phyloP scores from a whole-genome alignment of 1,284 basidiomycete species.

The Veloporphyrellus conicus region DNA sequence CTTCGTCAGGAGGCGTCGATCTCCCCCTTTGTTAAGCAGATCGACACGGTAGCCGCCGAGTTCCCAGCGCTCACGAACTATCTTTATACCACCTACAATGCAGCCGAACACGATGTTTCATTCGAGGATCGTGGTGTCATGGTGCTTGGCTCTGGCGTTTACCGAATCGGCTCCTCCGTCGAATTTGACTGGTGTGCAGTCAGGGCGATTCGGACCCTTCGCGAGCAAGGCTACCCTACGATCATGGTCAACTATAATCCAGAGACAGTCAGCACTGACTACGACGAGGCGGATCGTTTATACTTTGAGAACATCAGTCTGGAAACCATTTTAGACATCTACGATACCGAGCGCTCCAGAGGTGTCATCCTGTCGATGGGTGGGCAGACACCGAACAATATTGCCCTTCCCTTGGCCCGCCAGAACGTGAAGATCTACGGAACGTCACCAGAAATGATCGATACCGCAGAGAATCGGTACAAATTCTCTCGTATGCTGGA shows the following conservation, averaged over 20 bases:
- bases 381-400: conserved; percentile 98
- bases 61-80: conserved; percentile 99
- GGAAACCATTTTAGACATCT: conserved; percentile 96
- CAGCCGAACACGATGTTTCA: conserved; percentile 82
- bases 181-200: conserved; percentile 99
- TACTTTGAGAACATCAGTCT: conserved; percentile 99
- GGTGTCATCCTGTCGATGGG: conserved; percentile 98
- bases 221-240: conserved; percentile 91
- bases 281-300: conserved; percentile 95
- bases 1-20: conserved; percentile 83
- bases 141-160: conserved; percentile 97
- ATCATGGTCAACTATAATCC: conserved; percentile 99
- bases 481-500: conserved; percentile 98
- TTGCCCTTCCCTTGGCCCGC: conserved; percentile 88
- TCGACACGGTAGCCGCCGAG: conserved; percentile 97
- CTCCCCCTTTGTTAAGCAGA: conserved; percentile 94
- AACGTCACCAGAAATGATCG: conserved; percentile 99
- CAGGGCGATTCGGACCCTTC: conserved; percentile 90
- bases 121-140: conserved; percentile 94
- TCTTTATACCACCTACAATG: conserved; percentile 97
- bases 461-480: conserved; percentile 98
- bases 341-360: conserved; percentile 84
- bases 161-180: conserved; percentile 97
- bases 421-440: conserved; percentile 98
- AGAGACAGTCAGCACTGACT: conserved; percentile 98